Conservation (phyloP, 805 yeast species). For the Lachancea fermentati region DNA sequence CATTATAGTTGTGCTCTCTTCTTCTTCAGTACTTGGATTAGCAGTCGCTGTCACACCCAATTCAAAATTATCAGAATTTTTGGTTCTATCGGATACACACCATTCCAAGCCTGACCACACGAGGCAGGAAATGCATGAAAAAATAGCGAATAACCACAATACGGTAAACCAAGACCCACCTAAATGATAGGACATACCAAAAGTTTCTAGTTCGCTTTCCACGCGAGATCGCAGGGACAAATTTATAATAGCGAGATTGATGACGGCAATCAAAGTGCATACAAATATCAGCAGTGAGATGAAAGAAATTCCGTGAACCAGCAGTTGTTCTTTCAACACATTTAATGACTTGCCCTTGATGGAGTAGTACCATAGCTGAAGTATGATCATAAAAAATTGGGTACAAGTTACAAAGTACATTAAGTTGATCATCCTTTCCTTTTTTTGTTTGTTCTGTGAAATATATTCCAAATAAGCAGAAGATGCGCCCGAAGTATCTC, state of each 20-base stretch:
- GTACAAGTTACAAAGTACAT: slow-evolving; percentile 14
- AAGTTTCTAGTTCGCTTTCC: slow-evolving; percentile 18
- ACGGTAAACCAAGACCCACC: slow-evolving; percentile 25
- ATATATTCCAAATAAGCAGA: slow-evolving; percentile 16
- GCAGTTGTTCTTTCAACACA: slow-evolving; percentile 15
- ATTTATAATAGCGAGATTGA: slow-evolving; percentile 16
- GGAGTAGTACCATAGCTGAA: slow-evolving; percentile 24
- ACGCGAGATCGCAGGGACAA: slow-evolving; percentile 19
- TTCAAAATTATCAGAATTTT: slow-evolving; percentile 1
- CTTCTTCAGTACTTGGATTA: not conserved
- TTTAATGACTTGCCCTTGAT: slow-evolving; percentile 24
- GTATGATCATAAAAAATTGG: slow-evolving; percentile 10
- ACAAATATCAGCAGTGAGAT: slow-evolving; percentile 20
- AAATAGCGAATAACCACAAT: slow-evolving; percentile 19
- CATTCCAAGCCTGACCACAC: slow-evolving; percentile 34
- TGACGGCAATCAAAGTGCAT: slow-evolving; percentile 16
- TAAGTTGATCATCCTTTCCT: slow-evolving; percentile 16
- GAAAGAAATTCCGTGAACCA: slow-evolving; percentile 23
- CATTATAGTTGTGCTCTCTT: not conserved
- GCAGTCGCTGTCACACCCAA: slow-evolving; percentile 4
- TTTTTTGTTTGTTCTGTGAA: slow-evolving; percentile 8
- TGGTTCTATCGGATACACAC: slow-evolving; percentile 22
- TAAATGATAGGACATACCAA: slow-evolving; percentile 25
- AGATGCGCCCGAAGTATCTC: slow-evolving; percentile 6
- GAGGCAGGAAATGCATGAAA: slow-evolving; percentile 20